phyloP scores from a whole-genome alignment of 225 moss, liverwort and hornwort genomes.

The Climacium dendroides region DNA sequence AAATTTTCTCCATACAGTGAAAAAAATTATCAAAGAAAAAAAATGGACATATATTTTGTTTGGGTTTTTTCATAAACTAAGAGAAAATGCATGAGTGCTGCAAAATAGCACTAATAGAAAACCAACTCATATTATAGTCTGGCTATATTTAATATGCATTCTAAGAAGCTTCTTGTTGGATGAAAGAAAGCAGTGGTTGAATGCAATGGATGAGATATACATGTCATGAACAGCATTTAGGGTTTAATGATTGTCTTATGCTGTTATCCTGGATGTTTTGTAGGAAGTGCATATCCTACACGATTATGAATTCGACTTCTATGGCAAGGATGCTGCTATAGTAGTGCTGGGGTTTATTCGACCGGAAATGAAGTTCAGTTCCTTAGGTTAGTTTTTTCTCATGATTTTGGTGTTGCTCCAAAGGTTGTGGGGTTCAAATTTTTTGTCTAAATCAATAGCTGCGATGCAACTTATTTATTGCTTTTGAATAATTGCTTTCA shows the following conservation, averaged over 20 bases:
- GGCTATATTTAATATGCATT: neutral
- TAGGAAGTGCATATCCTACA: constrained; percentile 73
- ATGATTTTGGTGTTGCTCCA: neutral
- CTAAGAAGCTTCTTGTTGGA: neutral
- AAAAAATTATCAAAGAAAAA: neutral
- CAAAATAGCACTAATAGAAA: neutral
- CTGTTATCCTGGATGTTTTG: neutral
- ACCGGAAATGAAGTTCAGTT: constrained; percentile 56
- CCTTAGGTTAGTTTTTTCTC: constrained; percentile 32
- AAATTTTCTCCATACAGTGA: neutral
- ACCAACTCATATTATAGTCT: neutral
- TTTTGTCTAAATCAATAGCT: neutral
- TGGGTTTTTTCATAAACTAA: neutral
- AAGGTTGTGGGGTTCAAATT: neutral
- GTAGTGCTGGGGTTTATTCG: constrained; percentile 62
- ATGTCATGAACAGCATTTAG: neutral
- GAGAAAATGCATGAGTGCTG: neutral
- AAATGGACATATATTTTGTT: neutral
- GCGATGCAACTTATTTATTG: neutral
- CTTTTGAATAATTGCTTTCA: neutral
- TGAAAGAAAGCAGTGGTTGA: neutral
- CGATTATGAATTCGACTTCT: constrained; percentile 49
- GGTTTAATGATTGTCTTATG: neutral
- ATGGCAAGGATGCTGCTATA: constrained; percentile 36
- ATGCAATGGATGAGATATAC: neutral